Evolutionary conservation across 129 eudicot species (phyloP).

Genomic region (Flaveria robusta): DNA sequence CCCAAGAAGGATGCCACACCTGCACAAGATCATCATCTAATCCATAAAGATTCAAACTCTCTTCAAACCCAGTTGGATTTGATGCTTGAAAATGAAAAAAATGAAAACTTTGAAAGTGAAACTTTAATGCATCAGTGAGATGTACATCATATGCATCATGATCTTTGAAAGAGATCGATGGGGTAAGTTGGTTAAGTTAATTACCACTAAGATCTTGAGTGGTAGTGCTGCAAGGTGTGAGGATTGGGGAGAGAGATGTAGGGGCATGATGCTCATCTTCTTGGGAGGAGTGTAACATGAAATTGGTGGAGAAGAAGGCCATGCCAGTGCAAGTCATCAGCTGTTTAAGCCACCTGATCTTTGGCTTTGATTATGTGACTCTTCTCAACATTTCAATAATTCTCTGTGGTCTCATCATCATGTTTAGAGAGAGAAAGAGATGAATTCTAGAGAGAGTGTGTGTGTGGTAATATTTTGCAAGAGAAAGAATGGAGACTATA

Average conservation of each 20-base stretch:
- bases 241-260: slow-evolving; percentile 60
- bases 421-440: slow-evolving; percentile 29
- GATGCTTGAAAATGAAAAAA: neutral
- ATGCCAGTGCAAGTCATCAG: slow-evolving; percentile 63
- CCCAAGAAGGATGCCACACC: slow-evolving; percentile 66
- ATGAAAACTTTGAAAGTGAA: neutral
- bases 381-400: slow-evolving; percentile 30
- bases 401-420: slow-evolving; percentile 35
- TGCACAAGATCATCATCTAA: slow-evolving; percentile 24
- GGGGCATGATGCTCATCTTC: slow-evolving; percentile 57
- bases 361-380: slow-evolving; percentile 25
- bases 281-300: slow-evolving; percentile 74
- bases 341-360: slow-evolving; percentile 26
- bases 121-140: slow-evolving; percentile 27
- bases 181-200: slow-evolving; percentile 2
- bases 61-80: neutral
- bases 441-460: slow-evolving; percentile 13
- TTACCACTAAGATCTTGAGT: slow-evolving; percentile 86
- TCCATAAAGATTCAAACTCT: slow-evolving; percentile 3
- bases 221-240: slow-evolving; percentile 51
- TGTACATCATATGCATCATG: slow-evolving; percentile 9
- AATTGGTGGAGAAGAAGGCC: slow-evolving; percentile 86
- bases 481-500: slow-evolving; percentile 30
- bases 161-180: neutral
- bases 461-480: slow-evolving; percentile 12